A percentile compares a stretch with the other conserved stretches of the same genome.
Evolutionary conservation across 495 filamentous ascomycete species (phyloP).

Genomic region (Trichoderma gamsii): DNA sequence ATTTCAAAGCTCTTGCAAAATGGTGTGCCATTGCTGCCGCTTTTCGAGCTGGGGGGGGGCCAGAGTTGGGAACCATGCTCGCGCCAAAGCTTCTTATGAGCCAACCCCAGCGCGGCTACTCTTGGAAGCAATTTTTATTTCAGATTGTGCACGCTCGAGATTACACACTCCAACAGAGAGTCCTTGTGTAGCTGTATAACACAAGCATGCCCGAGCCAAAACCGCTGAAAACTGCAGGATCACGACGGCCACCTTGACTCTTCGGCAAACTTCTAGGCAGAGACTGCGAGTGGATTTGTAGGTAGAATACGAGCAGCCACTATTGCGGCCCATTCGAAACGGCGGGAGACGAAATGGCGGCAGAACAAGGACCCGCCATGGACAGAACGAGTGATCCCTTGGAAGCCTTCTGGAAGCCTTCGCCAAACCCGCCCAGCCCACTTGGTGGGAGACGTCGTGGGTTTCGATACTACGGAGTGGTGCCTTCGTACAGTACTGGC

Average conservation of each 20-base stretch:
- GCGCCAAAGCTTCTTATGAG: neutral
- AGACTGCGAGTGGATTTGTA: neutral
- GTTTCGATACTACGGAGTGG: neutral
- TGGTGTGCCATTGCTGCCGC: slow-evolving; percentile 11
- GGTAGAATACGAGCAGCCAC: neutral
- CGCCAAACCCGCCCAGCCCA: slow-evolving; percentile 1
- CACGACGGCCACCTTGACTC: no score
- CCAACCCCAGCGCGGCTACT: neutral
- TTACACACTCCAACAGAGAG: no score
- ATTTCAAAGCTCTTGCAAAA: neutral
- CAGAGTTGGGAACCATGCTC: neutral
- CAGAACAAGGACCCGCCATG: slow-evolving; percentile 2
- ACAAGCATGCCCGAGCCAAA: no score
- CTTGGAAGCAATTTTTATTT: no score
- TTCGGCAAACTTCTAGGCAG: no score
- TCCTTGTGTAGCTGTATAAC: no score
- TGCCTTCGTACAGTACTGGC: neutral
- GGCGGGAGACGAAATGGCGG: neutral
- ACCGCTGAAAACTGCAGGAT: no score
- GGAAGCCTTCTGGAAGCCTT: slow-evolving; percentile 9
- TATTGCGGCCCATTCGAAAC: neutral
- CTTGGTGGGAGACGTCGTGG: neutral
- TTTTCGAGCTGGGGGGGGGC: neutral
- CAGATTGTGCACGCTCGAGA: no score
- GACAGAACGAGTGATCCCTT: neutral